These are phyloP conservation scores for Hypericum perforatum DNA, from an alignment of 345 rosid species.

Conservation along the genomic window DNA sequence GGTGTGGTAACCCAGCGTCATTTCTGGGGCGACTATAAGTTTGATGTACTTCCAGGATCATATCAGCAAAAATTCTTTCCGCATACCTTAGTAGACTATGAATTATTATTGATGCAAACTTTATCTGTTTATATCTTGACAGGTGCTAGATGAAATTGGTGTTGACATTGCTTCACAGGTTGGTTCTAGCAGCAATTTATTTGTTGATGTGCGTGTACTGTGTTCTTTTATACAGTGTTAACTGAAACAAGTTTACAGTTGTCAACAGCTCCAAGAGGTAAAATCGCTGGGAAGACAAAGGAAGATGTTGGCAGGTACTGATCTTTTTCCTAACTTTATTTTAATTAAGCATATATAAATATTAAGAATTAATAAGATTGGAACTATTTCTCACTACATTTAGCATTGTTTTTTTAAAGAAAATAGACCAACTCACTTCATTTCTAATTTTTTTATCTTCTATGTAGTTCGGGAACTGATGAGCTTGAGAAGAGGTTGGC, in stretches of 20 bases:
- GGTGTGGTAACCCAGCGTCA: too few species aligned
- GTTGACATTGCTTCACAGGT: conserved; percentile 94
- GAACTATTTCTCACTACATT: too few species aligned
- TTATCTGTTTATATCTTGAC: conserved; percentile 9
- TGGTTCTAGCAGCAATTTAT: conserved; percentile 12
- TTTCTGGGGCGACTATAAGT: too few species aligned
- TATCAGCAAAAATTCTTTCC: too few species aligned
- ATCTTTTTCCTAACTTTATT: neutral
- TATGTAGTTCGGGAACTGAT: conserved; percentile 55
- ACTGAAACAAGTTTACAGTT: conserved; percentile 35
- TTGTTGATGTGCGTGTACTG: neutral
- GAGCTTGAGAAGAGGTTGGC: conserved; percentile 93
- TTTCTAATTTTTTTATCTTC: too few species aligned
- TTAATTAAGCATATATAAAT: neutral
- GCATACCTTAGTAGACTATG: too few species aligned
- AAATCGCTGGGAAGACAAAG: conserved; percentile 51
- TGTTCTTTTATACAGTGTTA: conserved; percentile 7
- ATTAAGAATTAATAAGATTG: neutral
- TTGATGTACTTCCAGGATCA: too few species aligned
- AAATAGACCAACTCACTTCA: too few species aligned
- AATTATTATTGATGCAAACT: conserved; percentile 3
- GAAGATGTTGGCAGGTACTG: conserved; percentile 60
- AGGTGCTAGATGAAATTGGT: conserved; percentile 97
- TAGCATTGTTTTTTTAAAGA: too few species aligned
- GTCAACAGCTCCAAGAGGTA: conserved; percentile 77